phyloP scores from a whole-genome alignment of 805 yeast species.

The Helenozyma rhizophorensis region DNA sequence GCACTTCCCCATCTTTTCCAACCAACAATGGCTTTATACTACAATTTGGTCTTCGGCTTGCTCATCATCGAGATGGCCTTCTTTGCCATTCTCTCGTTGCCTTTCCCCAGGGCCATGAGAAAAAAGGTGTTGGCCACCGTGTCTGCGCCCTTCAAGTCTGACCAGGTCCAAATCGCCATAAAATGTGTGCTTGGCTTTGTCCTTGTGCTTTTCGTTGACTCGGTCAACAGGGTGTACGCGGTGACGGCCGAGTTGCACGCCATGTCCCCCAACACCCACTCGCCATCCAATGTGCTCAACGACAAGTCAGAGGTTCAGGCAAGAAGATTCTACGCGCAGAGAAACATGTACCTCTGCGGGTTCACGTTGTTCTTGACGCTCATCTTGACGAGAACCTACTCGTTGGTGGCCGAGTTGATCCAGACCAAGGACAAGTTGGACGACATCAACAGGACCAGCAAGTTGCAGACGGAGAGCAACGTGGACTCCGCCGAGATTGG shows the following conservation, averaged over 20 bases:
- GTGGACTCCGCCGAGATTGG: conserved; percentile 38
- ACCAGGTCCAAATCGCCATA: conserved; percentile 69
- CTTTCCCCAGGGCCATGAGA: conserved; percentile 74
- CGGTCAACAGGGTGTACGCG: conserved; percentile 75
- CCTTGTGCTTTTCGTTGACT: conserved; percentile 77
- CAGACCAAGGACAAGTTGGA: conserved; percentile 58
- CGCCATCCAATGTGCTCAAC: conserved; percentile 23
- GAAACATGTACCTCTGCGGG: conserved; percentile 95
- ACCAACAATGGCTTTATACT: conserved; percentile 38
- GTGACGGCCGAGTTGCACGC: conserved; percentile 60
- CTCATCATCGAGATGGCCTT: conserved; percentile 72
- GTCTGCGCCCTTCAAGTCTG: conserved; percentile 64
- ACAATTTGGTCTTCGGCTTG: conserved; percentile 62
- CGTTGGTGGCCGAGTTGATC: conserved; percentile 70
- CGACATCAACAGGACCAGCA: conserved; percentile 22
- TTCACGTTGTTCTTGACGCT: conserved; percentile 87
- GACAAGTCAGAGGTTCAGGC: conserved; percentile 86
- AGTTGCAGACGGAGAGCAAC: conserved; percentile 18
- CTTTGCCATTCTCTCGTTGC: conserved; percentile 77
- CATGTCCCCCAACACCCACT: conserved; percentile 16
- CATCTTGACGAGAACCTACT: conserved; percentile 79
- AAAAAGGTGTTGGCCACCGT: conserved; percentile 60
- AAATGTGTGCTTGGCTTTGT: conserved; percentile 84
- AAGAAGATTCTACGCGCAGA: conserved; percentile 89
- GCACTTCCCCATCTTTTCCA: no score